A percentile compares a stretch with the other conserved stretches of the same genome.
Evolutionary conservation across 192 early-diverging fungal species (phyloP).

Genomic region (Coemansia sp.): DNA sequence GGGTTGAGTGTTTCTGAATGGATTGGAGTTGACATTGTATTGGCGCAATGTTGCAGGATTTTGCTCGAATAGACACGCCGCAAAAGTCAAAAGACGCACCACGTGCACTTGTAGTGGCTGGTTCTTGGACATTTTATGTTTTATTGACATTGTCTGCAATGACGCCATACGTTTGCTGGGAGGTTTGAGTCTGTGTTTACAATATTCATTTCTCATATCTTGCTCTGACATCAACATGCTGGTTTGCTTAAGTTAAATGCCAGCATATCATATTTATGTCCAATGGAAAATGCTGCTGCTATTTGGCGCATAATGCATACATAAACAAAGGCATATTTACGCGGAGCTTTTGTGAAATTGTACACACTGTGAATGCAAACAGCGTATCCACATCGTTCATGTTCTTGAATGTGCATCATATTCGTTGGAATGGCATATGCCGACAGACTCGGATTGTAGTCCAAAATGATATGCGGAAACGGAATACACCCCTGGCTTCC

Average conservation of each 20-base stretch:
- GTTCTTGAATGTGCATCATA: neutral
- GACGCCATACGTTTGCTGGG: neutral
- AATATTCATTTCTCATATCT: neutral
- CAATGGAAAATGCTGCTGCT: neutral
- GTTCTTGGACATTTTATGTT: neutral
- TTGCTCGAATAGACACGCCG: neutral
- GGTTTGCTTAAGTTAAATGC: too few species aligned
- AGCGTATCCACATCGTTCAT: neutral
- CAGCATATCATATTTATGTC: neutral
- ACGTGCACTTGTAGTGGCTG: neutral
- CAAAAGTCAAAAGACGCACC: slow-evolving; percentile 1
- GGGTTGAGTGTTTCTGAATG: too few species aligned
- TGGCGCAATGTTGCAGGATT: neutral
- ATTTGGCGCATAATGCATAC: neutral
- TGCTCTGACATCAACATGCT: too few species aligned
- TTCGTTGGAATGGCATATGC: neutral
- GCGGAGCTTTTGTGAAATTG: neutral
- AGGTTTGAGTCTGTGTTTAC: neutral
- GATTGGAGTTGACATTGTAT: neutral
- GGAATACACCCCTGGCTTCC: neutral
- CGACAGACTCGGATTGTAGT: neutral
- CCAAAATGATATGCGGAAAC: neutral
- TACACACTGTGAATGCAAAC: neutral
- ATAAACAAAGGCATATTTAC: neutral
- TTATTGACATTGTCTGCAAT: neutral